Evolutionary conservation across 2,329 filamentous ascomycete genomes (phyloP), one percentile per base, ranked within the genome.

Genomic region (Beauveria australis): DNA sequence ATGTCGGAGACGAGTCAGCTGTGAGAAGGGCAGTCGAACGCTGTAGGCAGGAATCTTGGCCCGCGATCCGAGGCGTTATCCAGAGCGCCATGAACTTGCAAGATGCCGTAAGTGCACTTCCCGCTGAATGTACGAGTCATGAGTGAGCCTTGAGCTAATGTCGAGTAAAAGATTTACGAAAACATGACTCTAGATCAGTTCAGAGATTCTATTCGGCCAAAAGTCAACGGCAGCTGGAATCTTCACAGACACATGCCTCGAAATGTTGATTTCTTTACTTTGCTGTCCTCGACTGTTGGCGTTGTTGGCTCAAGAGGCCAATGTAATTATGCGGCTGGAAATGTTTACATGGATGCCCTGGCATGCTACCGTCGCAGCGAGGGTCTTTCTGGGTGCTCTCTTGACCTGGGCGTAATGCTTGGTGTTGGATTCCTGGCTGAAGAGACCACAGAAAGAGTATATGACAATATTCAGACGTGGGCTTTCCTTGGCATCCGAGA

Each of bases 331-430:
- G 26, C 26, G 26, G 26, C 26, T 7, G 26, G 26, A 28, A 28
- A 28, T 28, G 26, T 28, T 6, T 28, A 28, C 26, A 28, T 28
- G 26, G 26, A 28, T 28, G 26, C 26, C 26, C 26, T 28, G 26
- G 26, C 26, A 28, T 7, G 26, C 26, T 7, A 28, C 19, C 47
- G 47, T n/a, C 47, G 47, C 47, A 8, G 24, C 18, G 4, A 19
- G 12, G 47, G 47, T n/a, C 26, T 49, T 8, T 9, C 49, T 8
- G 49, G 28, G 14, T 52, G 28, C 16, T 79, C 76, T 8, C 72
- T 75, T 40, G 75, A 71, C 53, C 76, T 75, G 26, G 49, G 49
- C 7, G 22, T 33, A 1, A 52, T 52, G 28, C n/a, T 33, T 3
- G 49, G 49, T 8, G 49, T 52, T 37, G 49, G 49, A n/a, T 52